Conservation (phyloP, 225 moss, liverwort and hornwort genomes). For the Marchantia paleacea region DNA sequence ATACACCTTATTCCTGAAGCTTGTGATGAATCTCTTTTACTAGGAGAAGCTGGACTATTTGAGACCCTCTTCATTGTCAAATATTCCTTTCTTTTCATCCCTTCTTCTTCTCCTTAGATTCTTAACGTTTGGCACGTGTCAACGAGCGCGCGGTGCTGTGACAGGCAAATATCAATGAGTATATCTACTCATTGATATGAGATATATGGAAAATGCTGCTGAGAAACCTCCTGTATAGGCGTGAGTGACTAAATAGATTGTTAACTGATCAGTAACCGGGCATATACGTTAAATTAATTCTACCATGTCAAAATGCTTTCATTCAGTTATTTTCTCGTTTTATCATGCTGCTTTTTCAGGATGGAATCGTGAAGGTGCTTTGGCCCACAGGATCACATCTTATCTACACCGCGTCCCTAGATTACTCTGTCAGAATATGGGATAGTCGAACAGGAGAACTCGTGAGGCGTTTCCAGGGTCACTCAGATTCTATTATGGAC, state of each 20-base stretch:
- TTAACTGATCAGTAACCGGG: background rate
- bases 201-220: background rate
- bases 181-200: background rate
- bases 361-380: slow-evolving; percentile 72
- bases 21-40: no score
- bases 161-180: no score
- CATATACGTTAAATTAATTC: background rate
- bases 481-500: slow-evolving; percentile 65
- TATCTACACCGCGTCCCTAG: slow-evolving; percentile 71
- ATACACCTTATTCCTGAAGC: no score
- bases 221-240: background rate
- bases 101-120: no score
- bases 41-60: no score
- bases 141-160: no score
- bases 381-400: slow-evolving; percentile 70
- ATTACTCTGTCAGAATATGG: slow-evolving; percentile 84
- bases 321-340: background rate
- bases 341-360: slow-evolving; percentile 36
- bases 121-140: no score
- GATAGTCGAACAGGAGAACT: slow-evolving; percentile 76
- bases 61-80: no score
- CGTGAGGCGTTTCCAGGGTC: slow-evolving; percentile 66
- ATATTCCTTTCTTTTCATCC: no score
- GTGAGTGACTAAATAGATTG: background rate
- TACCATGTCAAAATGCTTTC: background rate